These are phyloP conservation scores for Russula virescens DNA, from an alignment of 768 basidiomycete genomes.

Conservation along the genomic window DNA sequence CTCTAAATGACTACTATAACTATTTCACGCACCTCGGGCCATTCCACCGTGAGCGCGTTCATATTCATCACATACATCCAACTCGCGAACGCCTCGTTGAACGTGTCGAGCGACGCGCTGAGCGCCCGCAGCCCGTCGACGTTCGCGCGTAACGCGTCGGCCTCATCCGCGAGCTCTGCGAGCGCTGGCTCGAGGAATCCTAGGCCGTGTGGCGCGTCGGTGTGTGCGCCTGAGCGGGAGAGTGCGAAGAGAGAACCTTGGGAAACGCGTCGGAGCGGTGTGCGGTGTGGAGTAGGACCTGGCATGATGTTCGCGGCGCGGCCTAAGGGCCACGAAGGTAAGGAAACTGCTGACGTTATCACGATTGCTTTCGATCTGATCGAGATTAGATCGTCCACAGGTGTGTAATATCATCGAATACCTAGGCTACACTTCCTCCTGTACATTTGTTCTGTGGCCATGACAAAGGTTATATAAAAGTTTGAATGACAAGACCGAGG, in stretches of 20 bases:
- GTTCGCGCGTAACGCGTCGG: conserved; percentile 72
- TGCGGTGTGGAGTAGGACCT: conserved; percentile 53
- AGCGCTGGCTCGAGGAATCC: conserved; percentile 83
- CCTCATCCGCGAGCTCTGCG: conserved; percentile 84
- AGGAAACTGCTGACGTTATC: not conserved
- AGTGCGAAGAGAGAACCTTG: conserved; percentile 86
- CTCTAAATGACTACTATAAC: too few species aligned
- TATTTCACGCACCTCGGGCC: conserved; percentile 61
- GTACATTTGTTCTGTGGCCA: too few species aligned
- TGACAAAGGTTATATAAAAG: too few species aligned
- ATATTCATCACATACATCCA: conserved; percentile 91
- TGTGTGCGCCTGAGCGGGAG: conserved; percentile 67
- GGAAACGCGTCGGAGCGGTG: conserved; percentile 83
- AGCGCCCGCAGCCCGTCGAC: conserved; percentile 65
- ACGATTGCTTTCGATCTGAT: too few species aligned
- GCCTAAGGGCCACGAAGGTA: too few species aligned
- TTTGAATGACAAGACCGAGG: too few species aligned
- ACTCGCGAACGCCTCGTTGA: conserved; percentile 92
- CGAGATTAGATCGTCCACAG: too few species aligned
- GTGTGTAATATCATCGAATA: too few species aligned
- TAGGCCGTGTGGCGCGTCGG: conserved; percentile 76
- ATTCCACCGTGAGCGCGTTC: conserved; percentile 92
- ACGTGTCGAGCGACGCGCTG: conserved; percentile 69
- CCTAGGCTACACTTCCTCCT: too few species aligned
- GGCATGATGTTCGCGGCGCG: conserved; percentile 6